Evolutionary conservation across 2,329 filamentous ascomycete species (phyloP).

Genomic region (Fusarium duplospermum): DNA sequence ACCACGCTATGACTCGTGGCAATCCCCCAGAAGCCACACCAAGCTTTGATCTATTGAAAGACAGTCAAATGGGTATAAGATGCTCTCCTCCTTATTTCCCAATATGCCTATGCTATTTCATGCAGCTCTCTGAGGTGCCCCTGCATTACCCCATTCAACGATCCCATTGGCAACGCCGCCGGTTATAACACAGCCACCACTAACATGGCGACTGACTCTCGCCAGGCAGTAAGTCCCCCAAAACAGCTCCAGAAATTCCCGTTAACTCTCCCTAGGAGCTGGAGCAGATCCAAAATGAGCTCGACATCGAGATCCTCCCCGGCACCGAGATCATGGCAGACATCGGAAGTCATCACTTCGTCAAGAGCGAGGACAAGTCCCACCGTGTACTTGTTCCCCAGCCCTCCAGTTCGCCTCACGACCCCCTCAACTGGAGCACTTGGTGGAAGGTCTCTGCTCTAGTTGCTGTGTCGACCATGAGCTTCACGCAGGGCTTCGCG

Average conservation of each 20-base stretch:
- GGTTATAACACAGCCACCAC: not conserved
- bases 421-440: not conserved
- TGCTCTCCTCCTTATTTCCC: not conserved
- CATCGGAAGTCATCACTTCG: constrained; percentile 28
- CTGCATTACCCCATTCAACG: not conserved
- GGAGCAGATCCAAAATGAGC: constrained; percentile 25
- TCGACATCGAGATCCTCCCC: constrained; percentile 28
- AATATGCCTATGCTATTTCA: not conserved
- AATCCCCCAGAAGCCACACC: not conserved
- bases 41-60: not conserved
- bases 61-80: not conserved
- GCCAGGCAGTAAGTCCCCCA: not conserved
- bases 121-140: not conserved
- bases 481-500: not conserved
- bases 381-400: constrained; percentile 31
- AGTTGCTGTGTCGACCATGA: not conserved
- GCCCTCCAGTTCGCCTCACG: not conserved
- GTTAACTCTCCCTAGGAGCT: not conserved
- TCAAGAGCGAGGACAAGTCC: constrained; percentile 21
- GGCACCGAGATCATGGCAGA: constrained; percentile 37
- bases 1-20: not conserved
- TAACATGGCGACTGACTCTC: not conserved
- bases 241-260: not conserved
- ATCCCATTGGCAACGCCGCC: not conserved
- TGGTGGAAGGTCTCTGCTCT: not conserved